Percentiles rank a stretch among this genome's conserved stretches.
phyloP scores from a whole-genome alignment of 257 asterid genomes.

The Petunia secreta region DNA sequence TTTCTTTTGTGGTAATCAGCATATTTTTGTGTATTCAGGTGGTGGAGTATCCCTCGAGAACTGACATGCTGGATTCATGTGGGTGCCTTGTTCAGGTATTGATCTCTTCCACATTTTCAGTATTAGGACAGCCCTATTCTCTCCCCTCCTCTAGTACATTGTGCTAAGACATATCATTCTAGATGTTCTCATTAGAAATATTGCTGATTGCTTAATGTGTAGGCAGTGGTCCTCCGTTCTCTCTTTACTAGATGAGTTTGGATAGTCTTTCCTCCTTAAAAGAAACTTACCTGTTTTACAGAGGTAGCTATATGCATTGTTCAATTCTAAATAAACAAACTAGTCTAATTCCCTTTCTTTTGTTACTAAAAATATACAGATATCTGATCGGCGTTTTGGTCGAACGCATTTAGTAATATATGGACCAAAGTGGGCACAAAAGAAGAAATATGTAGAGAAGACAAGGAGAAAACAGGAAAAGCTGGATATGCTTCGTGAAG shows the following conservation, averaged over 20 bases:
- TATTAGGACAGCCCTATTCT: conserved; percentile 6
- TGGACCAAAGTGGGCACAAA: conserved; percentile 94
- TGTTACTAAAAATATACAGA: conserved; percentile 47
- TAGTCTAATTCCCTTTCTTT: neutral
- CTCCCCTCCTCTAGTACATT: neutral
- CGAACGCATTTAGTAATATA: conserved; percentile 92
- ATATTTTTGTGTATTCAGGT: conserved; percentile 47
- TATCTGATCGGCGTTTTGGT: conserved; percentile 97
- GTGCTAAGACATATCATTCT: neutral
- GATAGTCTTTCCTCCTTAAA: neutral
- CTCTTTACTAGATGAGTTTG: neutral
- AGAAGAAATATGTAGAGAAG: conserved; percentile 52
- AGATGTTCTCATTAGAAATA: neutral
- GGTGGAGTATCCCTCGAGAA: conserved; percentile 86
- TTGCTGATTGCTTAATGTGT: neutral
- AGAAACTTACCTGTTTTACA: neutral
- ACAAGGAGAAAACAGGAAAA: conserved; percentile 15
- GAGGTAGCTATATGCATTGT: conserved; percentile 18
- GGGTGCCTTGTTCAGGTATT: conserved; percentile 78
- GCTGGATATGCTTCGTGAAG: neutral
- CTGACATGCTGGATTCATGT: conserved; percentile 84
- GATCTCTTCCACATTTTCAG: neutral
- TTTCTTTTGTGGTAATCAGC: neutral
- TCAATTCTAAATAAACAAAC: neutral
- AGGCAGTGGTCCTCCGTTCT: conserved; percentile 15